Conservation (phyloP, 768 basidiomycete species). For the Rhizopogon vinicolor region DNA sequence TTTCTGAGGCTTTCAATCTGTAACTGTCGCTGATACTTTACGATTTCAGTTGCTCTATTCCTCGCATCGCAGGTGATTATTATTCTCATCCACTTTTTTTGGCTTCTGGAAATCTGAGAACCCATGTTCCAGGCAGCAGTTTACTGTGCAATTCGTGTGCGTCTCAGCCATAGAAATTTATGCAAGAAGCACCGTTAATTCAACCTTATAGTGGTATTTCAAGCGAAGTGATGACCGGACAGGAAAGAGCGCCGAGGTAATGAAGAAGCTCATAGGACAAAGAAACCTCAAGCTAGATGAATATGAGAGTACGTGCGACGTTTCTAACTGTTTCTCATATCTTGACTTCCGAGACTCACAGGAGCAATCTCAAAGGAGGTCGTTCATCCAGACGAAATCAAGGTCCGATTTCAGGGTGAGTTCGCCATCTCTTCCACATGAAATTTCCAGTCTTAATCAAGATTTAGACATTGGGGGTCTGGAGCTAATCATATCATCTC, state of each 20-base stretch:
- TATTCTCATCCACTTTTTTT: not conserved
- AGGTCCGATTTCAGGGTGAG: constrained; percentile 68
- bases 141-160: not conserved
- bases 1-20: not conserved
- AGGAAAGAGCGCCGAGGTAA: not conserved
- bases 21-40: too few relatives aligned
- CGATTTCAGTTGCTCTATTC: not conserved
- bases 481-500: constrained; percentile 81
- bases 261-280: constrained; percentile 39
- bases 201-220: not conserved
- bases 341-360: constrained; percentile 21
- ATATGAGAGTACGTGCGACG: constrained; percentile 71
- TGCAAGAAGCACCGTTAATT: not conserved
- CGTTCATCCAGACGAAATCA: constrained; percentile 88
- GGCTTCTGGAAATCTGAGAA: not conserved
- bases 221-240: not conserved
- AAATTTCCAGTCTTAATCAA: not conserved
- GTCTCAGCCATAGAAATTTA: not conserved
- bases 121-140: not conserved
- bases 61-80: not conserved
- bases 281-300: constrained; percentile 76
- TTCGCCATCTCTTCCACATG: not conserved
- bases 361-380: constrained; percentile 89
- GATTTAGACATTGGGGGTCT: constrained; percentile 84
- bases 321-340: not conserved